These are phyloP conservation scores for Amoebophrya sp. DNA, from an alignment of 169 alveolate genomes.

Conservation along the genomic window DNA sequence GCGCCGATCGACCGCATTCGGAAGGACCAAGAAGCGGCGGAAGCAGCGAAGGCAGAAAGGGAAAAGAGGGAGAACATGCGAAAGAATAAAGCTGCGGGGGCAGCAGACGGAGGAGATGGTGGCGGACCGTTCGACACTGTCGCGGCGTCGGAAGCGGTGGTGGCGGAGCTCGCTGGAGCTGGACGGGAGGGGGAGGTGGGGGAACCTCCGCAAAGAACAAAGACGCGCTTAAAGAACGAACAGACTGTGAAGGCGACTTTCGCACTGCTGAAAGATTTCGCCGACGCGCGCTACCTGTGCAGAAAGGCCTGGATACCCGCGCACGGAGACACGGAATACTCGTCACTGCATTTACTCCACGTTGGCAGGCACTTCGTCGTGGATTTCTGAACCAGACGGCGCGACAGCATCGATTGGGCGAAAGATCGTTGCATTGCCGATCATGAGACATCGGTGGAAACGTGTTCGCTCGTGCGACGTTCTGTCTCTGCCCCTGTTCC, in stretches of 20 bases:
- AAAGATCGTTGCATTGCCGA: no score
- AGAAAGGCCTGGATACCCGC: neutral
- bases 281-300: neutral
- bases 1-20: neutral
- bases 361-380: neutral
- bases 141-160: no score
- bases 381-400: neutral
- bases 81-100: neutral
- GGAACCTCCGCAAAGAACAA: neutral
- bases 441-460: no score
- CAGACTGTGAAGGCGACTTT: neutral
- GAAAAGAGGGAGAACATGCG: neutral
- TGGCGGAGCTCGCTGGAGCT: neutral
- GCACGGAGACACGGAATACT: neutral
- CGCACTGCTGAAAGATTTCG: neutral
- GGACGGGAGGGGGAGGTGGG: neutral
- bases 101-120: no score
- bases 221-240: neutral
- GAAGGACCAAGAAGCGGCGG: neutral
- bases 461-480: no score
- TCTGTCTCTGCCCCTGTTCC: no score
- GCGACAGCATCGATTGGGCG: no score
- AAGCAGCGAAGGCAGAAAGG: neutral
- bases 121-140: no score
- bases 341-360: neutral